Evolutionary conservation across 495 filamentous ascomycete species (phyloP).

Genomic region (Trichoderma virens): DNA sequence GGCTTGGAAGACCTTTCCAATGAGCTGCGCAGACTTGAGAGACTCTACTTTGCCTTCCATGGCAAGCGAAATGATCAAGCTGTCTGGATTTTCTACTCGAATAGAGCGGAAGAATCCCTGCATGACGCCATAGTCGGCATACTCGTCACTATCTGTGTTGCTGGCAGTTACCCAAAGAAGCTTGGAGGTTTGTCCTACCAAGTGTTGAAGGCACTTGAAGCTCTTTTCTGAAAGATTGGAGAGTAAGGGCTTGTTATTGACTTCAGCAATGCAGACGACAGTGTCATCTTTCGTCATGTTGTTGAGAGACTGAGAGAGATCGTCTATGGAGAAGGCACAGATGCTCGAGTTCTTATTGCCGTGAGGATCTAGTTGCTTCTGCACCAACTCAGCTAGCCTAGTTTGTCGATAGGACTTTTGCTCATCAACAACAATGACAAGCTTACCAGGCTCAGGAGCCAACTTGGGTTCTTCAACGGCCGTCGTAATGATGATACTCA

Average conservation of each 20-base stretch:
- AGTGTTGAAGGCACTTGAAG: conserved; percentile 23
- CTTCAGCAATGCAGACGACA: conserved; percentile 39
- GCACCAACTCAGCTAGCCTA: conserved; percentile 6
- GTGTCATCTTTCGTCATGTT: conserved; percentile 6
- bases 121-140: conserved; percentile 19
- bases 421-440: conserved; percentile 17
- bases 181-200: conserved; percentile 25
- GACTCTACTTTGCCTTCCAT: conserved; percentile 18
- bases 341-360: conserved; percentile 11
- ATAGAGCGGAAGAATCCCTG: conserved; percentile 25
- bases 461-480: conserved; percentile 18
- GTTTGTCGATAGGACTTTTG: not conserved
- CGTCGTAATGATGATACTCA: conserved; percentile 34
- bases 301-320: not conserved
- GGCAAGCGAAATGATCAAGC: conserved; percentile 20
- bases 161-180: conserved; percentile 26
- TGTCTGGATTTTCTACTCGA: conserved; percentile 21
- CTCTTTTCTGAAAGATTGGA: conserved; percentile 25
- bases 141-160: conserved; percentile 12
- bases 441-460: not conserved
- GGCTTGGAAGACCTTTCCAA: conserved; percentile 17
- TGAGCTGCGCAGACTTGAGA: conserved; percentile 10
- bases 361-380: conserved; percentile 12
- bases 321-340: not conserved
- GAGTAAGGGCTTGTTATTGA: conserved; percentile 34